A percentile compares a stretch with the other conserved stretches of the same genome.
phyloP scores from a whole-genome alignment of 2,329 filamentous ascomycete species.

The Exophiala bonariae region DNA sequence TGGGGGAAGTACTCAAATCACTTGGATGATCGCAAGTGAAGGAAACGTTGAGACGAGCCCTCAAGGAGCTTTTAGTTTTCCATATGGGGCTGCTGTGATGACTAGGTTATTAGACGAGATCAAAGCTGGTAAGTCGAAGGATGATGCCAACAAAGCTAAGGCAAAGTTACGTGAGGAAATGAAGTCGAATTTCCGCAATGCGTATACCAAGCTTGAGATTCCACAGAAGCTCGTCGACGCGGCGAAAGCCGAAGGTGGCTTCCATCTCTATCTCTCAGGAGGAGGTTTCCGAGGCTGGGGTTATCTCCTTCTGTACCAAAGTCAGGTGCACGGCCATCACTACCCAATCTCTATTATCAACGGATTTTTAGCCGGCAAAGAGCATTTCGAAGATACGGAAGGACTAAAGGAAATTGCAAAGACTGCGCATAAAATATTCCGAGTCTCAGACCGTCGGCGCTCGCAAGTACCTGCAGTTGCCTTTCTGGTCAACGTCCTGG shows the following conservation, averaged over 20 bases:
- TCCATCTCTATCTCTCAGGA: constrained; percentile 81
- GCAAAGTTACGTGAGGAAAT: constrained; percentile 44
- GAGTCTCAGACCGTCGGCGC: constrained; percentile 76
- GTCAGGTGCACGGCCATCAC: constrained; percentile 66
- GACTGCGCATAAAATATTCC: constrained; percentile 67
- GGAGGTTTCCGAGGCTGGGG: constrained; percentile 90
- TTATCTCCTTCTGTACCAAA: constrained; percentile 79
- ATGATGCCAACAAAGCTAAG: constrained; percentile 42
- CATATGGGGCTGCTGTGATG: constrained; percentile 69
- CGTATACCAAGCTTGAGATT: constrained; percentile 55
- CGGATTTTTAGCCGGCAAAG: constrained; percentile 72
- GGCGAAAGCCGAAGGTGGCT: constrained; percentile 48
- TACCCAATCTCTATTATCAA: constrained; percentile 87
- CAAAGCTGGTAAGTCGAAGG: constrained; percentile 34
- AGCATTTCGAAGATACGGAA: constrained; percentile 67
- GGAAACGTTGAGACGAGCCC: constrained; percentile 54
- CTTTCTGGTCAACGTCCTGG: constrained; percentile 73
- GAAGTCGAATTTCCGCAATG: constrained; percentile 55
- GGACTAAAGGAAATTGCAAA: constrained; percentile 83
- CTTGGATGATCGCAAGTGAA: constrained; percentile 59
- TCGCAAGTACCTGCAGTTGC: constrained; percentile 81
- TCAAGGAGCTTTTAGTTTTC: constrained; percentile 62
- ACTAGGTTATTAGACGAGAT: constrained; percentile 51
- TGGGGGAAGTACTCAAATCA: constrained; percentile 57
- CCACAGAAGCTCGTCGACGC: constrained; percentile 55